These are phyloP conservation scores for Heterobasidion occidentale DNA, from an alignment of 1,284 basidiomycete species.

Conservation along the genomic window DNA sequence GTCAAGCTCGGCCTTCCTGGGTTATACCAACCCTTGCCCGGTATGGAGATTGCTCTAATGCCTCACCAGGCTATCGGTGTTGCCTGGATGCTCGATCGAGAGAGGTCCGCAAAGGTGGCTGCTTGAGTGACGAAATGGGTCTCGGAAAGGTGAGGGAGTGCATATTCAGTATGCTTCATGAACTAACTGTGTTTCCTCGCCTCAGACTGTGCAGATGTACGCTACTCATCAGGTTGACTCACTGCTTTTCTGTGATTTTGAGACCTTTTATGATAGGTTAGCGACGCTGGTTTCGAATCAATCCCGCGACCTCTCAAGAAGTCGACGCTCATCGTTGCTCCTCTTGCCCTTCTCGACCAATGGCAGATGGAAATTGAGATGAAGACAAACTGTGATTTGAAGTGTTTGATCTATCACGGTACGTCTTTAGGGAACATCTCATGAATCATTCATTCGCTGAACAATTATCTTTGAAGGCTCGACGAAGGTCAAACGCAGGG, in stretches of 20 bases:
- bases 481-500: conserved; percentile 32
- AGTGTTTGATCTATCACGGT: conserved; percentile 52
- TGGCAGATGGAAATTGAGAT: conserved; percentile 53
- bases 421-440: conserved; percentile 1
- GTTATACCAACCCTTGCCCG: conserved; percentile 34
- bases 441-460: neutral
- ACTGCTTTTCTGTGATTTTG: neutral
- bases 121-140: conserved; percentile 74
- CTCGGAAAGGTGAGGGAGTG: conserved; percentile 37
- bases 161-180: neutral
- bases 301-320: conserved; percentile 33
- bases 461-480: conserved; percentile 22
- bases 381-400: conserved; percentile 39
- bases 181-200: neutral
- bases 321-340: conserved; percentile 48
- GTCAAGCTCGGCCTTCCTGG: conserved; percentile 32
- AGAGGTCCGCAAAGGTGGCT: conserved; percentile 46
- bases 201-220: conserved; percentile 40
- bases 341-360: conserved; percentile 45
- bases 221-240: conserved; percentile 2
- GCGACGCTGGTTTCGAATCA: conserved; percentile 38
- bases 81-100: conserved; percentile 58
- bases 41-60: conserved; percentile 51
- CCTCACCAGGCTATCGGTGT: conserved; percentile 62
- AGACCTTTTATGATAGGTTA: conserved; percentile 25